These are phyloP conservation scores for Albugo candida DNA, from an alignment of 352 stramenopile genomes.

Conservation along the genomic window DNA sequence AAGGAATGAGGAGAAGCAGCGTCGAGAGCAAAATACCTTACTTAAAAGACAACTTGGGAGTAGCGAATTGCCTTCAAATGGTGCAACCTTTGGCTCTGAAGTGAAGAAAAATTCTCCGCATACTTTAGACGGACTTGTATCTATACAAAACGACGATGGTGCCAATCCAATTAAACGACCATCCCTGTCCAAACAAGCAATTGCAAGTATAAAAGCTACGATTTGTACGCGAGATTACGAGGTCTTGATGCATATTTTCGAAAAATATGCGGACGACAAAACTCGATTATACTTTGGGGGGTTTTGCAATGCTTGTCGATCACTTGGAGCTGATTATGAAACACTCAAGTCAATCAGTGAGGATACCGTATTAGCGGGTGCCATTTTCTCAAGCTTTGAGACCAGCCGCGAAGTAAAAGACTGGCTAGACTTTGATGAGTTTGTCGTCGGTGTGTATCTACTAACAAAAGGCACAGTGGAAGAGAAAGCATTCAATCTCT, in stretches of 20 bases:
- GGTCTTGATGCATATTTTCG: conserved; percentile 25
- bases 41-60: too few species aligned
- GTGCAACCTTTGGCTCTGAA: too few species aligned
- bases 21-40: too few species aligned
- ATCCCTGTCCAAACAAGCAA: not conserved
- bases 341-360: conserved; percentile 39
- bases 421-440: conserved; percentile 58
- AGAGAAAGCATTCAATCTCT: conserved; percentile 59
- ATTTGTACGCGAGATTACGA: conserved; percentile 36
- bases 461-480: conserved; percentile 65
- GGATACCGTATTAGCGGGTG: conserved; percentile 36
- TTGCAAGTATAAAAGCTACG: conserved; percentile 18
- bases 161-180: too few species aligned
- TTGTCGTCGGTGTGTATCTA: conserved; percentile 60
- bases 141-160: too few species aligned
- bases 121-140: too few species aligned
- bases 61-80: too few species aligned
- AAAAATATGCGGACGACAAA: conserved; percentile 24
- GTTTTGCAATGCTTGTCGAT: conserved; percentile 36
- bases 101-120: too few species aligned
- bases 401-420: conserved; percentile 27
- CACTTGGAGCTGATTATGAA: conserved; percentile 32
- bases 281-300: conserved; percentile 39
- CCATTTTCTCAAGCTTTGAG: conserved; percentile 59
- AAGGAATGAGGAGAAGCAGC: too few species aligned